Evolutionary conservation across 1,139 yeast species (phyloP), one percentile per base, ranked within the genome.

Genomic region (Suhomyces coccinellae): DNA sequence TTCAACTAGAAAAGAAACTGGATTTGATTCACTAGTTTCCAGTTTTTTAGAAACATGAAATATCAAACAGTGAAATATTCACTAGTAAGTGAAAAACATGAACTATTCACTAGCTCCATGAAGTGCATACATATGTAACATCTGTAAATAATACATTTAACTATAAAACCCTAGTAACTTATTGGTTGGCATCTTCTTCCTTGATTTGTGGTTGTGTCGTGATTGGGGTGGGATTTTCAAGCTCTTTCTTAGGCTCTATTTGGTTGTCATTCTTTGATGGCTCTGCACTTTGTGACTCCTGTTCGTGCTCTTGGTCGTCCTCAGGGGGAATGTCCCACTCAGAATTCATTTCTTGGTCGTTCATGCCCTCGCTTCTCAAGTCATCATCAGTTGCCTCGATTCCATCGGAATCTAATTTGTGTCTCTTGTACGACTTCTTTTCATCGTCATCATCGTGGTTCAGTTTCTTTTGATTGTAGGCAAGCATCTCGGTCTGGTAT

Each of bases 401-500:
- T 4, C 40, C 44, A 11, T 46, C 49, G 3, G 49, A 43, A 27
- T 49, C 52, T 11, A 47, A 41, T 38, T 52, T 54, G 31, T 48
- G 49, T 38, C 46, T 52, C 45, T 55, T 55, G 34, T 33, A 30
- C 3, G 45, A 36, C 17, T 51, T 38, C 14, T 48, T 50, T 1
- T 39, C 43, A 9, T 52, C 56, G 13, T 45, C 52, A 7, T 42
- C 51, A 1, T 42, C 48, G 7, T 43, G 45, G 2, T 46, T 52
- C 27, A 44, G 52, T 35, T 73, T 74, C 46, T 62, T 67, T 40
- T 75, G 79, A 55, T 63, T 69, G 47, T 87, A 88, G 27, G 74
- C 80, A 38, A 73, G 79, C 85, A 88, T 83, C 59, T 89, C 96
- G 42, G 73, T 76, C 45, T 82, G 81, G 59, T 87, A 89, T 56